These are phyloP conservation scores for Haematococcus sp. DNA, from an alignment of 139 green algal species.

Conservation along the genomic window DNA sequence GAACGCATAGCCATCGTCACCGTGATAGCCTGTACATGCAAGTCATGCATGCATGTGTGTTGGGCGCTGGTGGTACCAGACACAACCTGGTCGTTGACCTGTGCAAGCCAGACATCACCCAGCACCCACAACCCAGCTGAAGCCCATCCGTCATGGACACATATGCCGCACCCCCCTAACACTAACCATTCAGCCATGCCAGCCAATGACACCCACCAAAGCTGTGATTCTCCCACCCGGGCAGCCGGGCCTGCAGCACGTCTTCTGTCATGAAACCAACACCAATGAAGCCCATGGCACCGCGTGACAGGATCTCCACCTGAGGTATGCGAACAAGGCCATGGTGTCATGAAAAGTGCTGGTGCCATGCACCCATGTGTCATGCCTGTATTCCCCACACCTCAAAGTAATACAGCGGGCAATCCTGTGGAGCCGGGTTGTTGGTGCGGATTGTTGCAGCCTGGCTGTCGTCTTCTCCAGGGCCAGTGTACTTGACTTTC, in stretches of 20 bases:
- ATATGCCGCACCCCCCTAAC: too few relatives aligned
- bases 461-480: slow-evolving; percentile 63
- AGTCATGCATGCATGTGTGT: too few relatives aligned
- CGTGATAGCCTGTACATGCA: slow-evolving; percentile 34
- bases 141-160: too few relatives aligned
- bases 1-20: slow-evolving; percentile 59
- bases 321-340: neutral
- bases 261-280: slow-evolving; percentile 66
- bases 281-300: slow-evolving; percentile 41
- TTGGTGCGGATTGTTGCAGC: slow-evolving; percentile 73
- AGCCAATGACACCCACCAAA: slow-evolving; percentile 70
- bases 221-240: slow-evolving; percentile 79
- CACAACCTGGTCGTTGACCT: too few relatives aligned
- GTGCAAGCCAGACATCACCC: too few relatives aligned
- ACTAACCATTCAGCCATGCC: too few relatives aligned
- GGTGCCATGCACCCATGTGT: too few relatives aligned
- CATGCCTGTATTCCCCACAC: too few relatives aligned
- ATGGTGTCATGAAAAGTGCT: neutral
- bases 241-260: slow-evolving; percentile 67
- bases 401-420: slow-evolving; percentile 81
- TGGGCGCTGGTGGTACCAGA: too few relatives aligned
- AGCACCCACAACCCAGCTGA: too few relatives aligned
- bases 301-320: slow-evolving; percentile 2
- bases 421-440: slow-evolving; percentile 54
- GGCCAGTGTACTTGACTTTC: slow-evolving; percentile 41